Conservation (phyloP, 1,139 yeast genomes). For the Geotrichum citri-aurantii region DNA sequence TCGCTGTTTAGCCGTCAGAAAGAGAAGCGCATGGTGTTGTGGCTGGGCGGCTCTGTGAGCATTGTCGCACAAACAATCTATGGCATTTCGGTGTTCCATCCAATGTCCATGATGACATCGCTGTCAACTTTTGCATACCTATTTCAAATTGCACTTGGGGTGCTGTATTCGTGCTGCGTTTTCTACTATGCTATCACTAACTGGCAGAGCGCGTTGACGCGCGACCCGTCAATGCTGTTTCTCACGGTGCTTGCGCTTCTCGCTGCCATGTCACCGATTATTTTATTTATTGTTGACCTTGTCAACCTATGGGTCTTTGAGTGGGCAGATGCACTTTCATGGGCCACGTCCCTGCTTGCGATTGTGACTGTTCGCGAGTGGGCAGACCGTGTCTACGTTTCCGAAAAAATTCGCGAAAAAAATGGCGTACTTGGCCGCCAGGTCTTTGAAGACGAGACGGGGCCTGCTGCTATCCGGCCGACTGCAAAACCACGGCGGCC, state of each 20-base stretch:
- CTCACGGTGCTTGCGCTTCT: constrained; percentile 52
- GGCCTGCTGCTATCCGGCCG: background rate
- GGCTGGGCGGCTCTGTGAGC: constrained; percentile 54
- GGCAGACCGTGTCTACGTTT: constrained; percentile 58
- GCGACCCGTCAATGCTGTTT: constrained; percentile 46
- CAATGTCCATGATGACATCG: constrained; percentile 46
- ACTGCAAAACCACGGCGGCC: background rate
- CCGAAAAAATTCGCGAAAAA: constrained; percentile 56
- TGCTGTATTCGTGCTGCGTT: constrained; percentile 65
- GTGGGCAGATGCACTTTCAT: constrained; percentile 64
- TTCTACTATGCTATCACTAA: constrained; percentile 54
- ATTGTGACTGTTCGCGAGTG: constrained; percentile 83
- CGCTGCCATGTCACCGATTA: constrained; percentile 52
- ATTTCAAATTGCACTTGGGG: constrained; percentile 66
- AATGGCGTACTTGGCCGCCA: constrained; percentile 72
- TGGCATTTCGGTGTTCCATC: constrained; percentile 57
- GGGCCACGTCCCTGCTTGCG: constrained; percentile 61
- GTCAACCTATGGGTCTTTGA: constrained; percentile 69
- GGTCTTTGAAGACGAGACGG: constrained; percentile 58
- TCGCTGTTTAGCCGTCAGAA: constrained; percentile 62
- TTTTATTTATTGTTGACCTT: constrained; percentile 70
- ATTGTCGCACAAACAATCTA: constrained; percentile 60
- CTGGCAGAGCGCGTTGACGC: constrained; percentile 35
- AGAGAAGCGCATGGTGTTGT: constrained; percentile 62
- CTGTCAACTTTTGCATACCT: constrained; percentile 76